Evolutionary conservation across 352 stramenopile genomes (phyloP).

Genomic region (Phytophthora cryptogea): DNA sequence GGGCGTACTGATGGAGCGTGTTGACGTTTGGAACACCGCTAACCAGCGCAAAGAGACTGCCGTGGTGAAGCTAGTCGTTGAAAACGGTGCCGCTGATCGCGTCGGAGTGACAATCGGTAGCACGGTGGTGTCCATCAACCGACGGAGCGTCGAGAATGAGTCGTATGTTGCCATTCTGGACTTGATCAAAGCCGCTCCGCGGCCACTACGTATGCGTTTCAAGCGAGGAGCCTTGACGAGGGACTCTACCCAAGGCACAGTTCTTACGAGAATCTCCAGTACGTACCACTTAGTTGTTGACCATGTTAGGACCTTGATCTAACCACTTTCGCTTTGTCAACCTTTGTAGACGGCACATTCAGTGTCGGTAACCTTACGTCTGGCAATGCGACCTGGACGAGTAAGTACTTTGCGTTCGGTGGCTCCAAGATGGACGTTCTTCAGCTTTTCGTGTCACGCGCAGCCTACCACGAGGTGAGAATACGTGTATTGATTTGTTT

Average conservation of each 20-base stretch:
- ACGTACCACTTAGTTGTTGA: conserved; percentile 13
- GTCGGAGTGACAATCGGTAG: conserved; percentile 70
- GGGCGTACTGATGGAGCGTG: conserved; percentile 82
- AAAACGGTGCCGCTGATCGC: conserved; percentile 73
- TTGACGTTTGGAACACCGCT: conserved; percentile 65
- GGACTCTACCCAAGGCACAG: conserved; percentile 67
- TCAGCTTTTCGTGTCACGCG: conserved; percentile 83
- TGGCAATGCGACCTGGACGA: conserved; percentile 76
- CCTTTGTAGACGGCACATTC: conserved; percentile 72
- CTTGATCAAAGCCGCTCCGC: conserved; percentile 77
- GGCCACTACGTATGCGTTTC: conserved; percentile 76
- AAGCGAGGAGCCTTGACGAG: conserved; percentile 67
- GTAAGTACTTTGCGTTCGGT: conserved; percentile 85
- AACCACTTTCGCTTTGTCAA: conserved; percentile 4
- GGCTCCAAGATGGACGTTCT: conserved; percentile 83
- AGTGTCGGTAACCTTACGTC: conserved; percentile 81
- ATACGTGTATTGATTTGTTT: not conserved
- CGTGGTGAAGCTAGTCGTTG: conserved; percentile 82
- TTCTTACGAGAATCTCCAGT: conserved; percentile 86
- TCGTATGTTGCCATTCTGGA: conserved; percentile 72
- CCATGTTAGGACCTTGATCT: conserved; percentile 2
- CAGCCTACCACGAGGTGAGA: conserved; percentile 77
- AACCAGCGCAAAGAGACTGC: conserved; percentile 66
- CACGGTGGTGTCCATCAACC: conserved; percentile 78
- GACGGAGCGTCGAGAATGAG: conserved; percentile 53